Percentiles rank a stretch among this genome's conserved stretches.
Evolutionary conservation across 1,139 yeast genomes (phyloP).

Genomic region (Geotrichum carabidarum): DNA sequence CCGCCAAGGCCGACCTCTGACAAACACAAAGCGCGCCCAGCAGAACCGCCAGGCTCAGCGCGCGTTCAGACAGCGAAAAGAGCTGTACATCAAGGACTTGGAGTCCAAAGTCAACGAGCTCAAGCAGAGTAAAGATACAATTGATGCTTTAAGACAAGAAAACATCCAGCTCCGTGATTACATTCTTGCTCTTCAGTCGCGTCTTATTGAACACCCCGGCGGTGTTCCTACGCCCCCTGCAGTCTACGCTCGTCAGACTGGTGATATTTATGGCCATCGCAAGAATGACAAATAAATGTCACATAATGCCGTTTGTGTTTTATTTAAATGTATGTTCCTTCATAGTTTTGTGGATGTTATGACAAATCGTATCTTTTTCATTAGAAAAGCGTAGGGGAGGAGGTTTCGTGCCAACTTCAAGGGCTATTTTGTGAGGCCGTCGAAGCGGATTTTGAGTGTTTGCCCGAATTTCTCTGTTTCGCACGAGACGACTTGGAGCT

Average conservation of each 20-base stretch:
- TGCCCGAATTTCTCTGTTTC: no score
- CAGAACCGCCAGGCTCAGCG: constrained; percentile 87
- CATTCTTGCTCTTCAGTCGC: constrained; percentile 62
- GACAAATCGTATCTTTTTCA: not conserved
- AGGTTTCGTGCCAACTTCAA: no score
- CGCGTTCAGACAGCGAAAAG: constrained; percentile 79
- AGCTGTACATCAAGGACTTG: constrained; percentile 67
- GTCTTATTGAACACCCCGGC: constrained; percentile 49
- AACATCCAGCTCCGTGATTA: constrained; percentile 70
- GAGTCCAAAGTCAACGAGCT: constrained; percentile 65
- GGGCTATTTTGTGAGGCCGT: no score
- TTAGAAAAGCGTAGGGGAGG: not conserved
- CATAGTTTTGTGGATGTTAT: not conserved
- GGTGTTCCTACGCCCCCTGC: constrained; percentile 46
- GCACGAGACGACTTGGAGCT: no score
- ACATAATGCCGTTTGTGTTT: not conserved
- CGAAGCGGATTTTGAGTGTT: no score
- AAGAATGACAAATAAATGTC: constrained; percentile 13
- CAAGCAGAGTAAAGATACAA: constrained; percentile 53
- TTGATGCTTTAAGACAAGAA: constrained; percentile 61
- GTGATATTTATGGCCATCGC: constrained; percentile 17
- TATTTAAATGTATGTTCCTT: not conserved
- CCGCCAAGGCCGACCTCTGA: constrained; percentile 47
- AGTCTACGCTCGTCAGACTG: constrained; percentile 32
- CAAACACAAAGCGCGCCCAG: constrained; percentile 74